A percentile compares a stretch with the other conserved stretches of the same genome.
These are phyloP conservation scores for Parafenestella ontariensis DNA, from an alignment of 2,329 filamentous ascomycete species.

Conservation along the genomic window DNA sequence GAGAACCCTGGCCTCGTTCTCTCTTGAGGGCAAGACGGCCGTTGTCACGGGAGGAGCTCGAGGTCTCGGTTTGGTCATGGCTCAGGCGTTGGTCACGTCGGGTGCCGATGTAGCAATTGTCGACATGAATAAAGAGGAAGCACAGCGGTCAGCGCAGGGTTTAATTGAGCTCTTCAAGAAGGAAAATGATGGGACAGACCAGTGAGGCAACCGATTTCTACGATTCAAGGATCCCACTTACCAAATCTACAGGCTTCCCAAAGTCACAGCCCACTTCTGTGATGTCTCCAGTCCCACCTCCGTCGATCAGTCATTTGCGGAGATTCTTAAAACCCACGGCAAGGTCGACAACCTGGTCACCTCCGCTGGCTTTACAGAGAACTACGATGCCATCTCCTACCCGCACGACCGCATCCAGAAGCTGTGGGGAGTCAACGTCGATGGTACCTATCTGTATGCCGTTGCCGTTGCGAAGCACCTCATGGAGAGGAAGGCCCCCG, in stretches of 20 bases:
- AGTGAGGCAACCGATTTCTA: constrained; percentile 53
- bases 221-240: too few species aligned
- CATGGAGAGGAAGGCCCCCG: constrained; percentile 78
- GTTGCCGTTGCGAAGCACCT: constrained; percentile 85
- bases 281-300: constrained; percentile 84
- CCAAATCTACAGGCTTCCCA: constrained; percentile 65
- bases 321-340: constrained; percentile 74
- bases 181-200: constrained; percentile 78
- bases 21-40: constrained; percentile 81
- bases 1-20: constrained; percentile 85
- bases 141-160: constrained; percentile 74
- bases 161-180: constrained; percentile 77
- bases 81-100: constrained; percentile 85
- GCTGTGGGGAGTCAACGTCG: constrained; percentile 93
- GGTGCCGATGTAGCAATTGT: constrained; percentile 91
- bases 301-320: constrained; percentile 74
- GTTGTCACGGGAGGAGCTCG: constrained; percentile 90
- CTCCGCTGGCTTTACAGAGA: constrained; percentile 96
- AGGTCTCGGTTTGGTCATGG: constrained; percentile 90
- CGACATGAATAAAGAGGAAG: constrained; percentile 91
- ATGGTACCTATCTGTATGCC: constrained; percentile 89
- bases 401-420: constrained; percentile 90
- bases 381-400: constrained; percentile 90
- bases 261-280: constrained; percentile 87
- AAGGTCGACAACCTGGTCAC: constrained; percentile 92